Evolutionary conservation across 2,329 filamentous ascomycete genomes (phyloP).

Genomic region (Sarocladium oryzae): DNA sequence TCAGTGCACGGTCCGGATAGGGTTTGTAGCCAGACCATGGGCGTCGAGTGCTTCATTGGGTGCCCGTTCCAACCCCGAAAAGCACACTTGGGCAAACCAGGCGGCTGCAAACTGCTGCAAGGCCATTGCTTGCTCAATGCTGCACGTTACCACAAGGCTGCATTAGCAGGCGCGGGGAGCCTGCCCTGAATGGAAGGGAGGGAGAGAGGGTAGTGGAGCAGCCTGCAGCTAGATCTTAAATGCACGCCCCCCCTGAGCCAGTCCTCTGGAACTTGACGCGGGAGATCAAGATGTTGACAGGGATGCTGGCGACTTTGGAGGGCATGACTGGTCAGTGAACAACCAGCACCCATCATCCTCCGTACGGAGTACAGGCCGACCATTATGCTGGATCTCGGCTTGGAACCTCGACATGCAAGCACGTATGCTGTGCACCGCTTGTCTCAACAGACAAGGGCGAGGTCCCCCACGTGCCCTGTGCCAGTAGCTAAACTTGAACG

Average conservation of each 20-base stretch:
- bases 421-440: not conserved
- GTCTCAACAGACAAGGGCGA: not conserved
- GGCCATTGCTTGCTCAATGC: not conserved
- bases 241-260: not conserved
- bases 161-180: constrained; percentile 1
- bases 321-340: not conserved
- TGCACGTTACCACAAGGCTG: not conserved
- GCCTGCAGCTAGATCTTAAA: constrained; percentile 1
- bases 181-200: not conserved
- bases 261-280: not conserved
- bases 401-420: not conserved
- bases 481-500: not conserved
- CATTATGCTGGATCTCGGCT: not conserved
- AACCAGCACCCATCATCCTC: too few relatives aligned
- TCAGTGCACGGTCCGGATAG: too few relatives aligned
- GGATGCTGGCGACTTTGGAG: not conserved
- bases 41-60: too few relatives aligned
- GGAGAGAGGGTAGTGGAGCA: not conserved
- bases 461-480: not conserved
- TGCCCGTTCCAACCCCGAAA: too few relatives aligned
- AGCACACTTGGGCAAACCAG: too few relatives aligned
- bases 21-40: too few relatives aligned
- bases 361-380: not conserved
- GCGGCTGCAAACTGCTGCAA: not conserved
- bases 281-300: constrained; percentile 1